Evolutionary conservation across 441 rosid species (phyloP), one percentile per base, ranked within the genome.

Genomic region (Corymbia calophylla): DNA sequence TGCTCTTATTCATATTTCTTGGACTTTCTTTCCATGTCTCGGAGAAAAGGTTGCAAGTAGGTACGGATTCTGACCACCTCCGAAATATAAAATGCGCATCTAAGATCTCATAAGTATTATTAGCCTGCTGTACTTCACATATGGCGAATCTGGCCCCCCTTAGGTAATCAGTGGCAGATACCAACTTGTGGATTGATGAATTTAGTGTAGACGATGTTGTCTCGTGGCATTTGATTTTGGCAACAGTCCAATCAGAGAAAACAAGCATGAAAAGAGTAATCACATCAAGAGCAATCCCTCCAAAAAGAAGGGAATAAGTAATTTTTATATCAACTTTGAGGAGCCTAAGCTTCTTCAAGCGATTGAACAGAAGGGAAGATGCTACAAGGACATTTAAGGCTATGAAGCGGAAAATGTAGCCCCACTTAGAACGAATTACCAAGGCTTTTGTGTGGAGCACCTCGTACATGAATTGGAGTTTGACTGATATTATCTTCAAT

Each of bases 101-200:
- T n/a, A 64, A 64, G 70, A 60, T 3, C 2, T 0, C 4, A 12
- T n/a, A n/a, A 64, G 18, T 64, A n/a, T 0, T 7, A 9, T n/a
- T 0, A 64, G 35, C 39, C 39, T 35, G 35, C 18, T 15, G 9
- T n/a, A 9, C 70, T 64, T n/a, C 5, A 14, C 35, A 64, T 15
- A 0, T n/a, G 9, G 19, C 3, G 0, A 64, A 64, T 64, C 5
- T 19, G 21, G 56, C 8, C 56, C 17, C 17, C 31, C 66, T 27
- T 2, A 27, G 1, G 7, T 60, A 12, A 60, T 60, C 2, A 3
- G 1, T 1, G 8, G 0, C 0, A 5, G 31, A 29, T 13, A n/a
- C 16, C 32, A 29, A 62, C 0, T 6, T 29, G 17, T 62, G 14
- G 4, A 60, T 0, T 12, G 27, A 29, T 27, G 4, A 5, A 27